Base-by-base conservation (phyloP, 1,139 yeast species). In the Yamadazyma membranifaciens region DNA sequence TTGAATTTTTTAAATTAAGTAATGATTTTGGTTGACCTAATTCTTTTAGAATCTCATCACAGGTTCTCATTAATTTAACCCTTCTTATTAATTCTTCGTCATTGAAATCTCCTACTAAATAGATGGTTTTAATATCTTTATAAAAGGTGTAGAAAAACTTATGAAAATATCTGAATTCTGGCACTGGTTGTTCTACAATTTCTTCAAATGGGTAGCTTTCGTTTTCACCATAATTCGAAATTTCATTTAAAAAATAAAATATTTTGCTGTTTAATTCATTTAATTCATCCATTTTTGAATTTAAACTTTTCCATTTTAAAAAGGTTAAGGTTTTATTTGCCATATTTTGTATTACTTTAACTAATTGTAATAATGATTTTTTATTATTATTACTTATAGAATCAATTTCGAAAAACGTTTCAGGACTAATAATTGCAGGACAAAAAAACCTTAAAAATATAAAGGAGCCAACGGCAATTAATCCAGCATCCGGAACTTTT, bases 401-500 rank as follows among this genome's bases (percentile, higher is more conserved):
- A 17, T 69, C 69, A 41, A 84, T 79, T 37, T 61, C 65, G 42
- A 72, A 66, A 43, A 63, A 69, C 3, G 88, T 75, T 48, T 87
- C 95, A 0, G 98, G 97, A 34, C 92, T 83, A 11, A 91, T 91
- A 46, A 92, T 81, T 0, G 95, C 95, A 7, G 98, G 98, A 56
- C 95, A 89, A 46, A 88, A 76, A 51, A 87, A 84, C 45, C 98
- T 72, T 49, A 92, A 69, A 56, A 92, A 91, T 39, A 91, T 69
- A 56, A 87, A 91, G 0, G 96, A 89, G 0, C 97, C 96, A 29
- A 89, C 87, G 1, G 96, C 94, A 30, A 81, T 73, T 38, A 73
- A 62, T 33, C 80, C 81, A 40, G 85, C 77, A 35, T 80, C 85
- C 1, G 89, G 87, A 51, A 86, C 86, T 51, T 81, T 82, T 15